These are phyloP conservation scores for Micromonas commoda DNA, from an alignment of 139 green algal genomes.

Conservation along the genomic window DNA sequence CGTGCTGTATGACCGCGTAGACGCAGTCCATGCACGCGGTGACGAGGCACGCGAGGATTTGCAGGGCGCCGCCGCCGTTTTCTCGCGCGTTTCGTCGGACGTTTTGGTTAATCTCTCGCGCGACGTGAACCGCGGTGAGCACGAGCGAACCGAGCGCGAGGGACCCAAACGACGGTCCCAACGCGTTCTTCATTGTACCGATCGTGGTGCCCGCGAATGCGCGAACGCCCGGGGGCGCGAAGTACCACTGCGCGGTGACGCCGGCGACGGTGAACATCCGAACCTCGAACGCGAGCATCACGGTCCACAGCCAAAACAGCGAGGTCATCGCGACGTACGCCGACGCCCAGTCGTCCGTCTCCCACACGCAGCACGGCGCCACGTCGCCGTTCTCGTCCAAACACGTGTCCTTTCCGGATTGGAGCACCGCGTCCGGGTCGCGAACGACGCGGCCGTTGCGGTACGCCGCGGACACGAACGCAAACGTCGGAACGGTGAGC, in stretches of 20 bases:
- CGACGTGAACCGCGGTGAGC: slow-evolving; percentile 49
- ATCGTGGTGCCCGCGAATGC: neutral
- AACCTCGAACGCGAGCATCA: neutral
- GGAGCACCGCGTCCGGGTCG: neutral
- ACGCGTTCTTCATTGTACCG: slow-evolving; percentile 37
- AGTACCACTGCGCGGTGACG: slow-evolving; percentile 28
- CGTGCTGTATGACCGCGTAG: neutral
- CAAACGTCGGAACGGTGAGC: neutral
- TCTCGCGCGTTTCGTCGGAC: neutral
- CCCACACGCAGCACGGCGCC: slow-evolving; percentile 1
- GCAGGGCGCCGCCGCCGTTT: neutral
- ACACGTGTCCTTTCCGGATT: neutral
- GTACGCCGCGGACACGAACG: slow-evolving; percentile 4
- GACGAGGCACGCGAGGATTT: slow-evolving; percentile 21
- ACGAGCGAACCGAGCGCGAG: slow-evolving; percentile 48
- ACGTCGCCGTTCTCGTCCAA: neutral
- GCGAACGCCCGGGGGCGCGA: neutral
- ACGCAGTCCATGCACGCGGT: slow-evolving; percentile 13
- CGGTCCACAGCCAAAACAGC: slow-evolving; percentile 3
- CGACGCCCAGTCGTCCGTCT: slow-evolving; percentile 6
- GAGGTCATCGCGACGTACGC: neutral
- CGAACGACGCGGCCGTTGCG: neutral
- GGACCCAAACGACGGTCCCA: slow-evolving; percentile 57
- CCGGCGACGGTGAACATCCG: slow-evolving; percentile 6
- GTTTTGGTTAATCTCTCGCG: slow-evolving; percentile 31